Evolutionary conservation across 2,329 filamentous ascomycete genomes (phyloP).

Genomic region (Aspergillus arachidicola): DNA sequence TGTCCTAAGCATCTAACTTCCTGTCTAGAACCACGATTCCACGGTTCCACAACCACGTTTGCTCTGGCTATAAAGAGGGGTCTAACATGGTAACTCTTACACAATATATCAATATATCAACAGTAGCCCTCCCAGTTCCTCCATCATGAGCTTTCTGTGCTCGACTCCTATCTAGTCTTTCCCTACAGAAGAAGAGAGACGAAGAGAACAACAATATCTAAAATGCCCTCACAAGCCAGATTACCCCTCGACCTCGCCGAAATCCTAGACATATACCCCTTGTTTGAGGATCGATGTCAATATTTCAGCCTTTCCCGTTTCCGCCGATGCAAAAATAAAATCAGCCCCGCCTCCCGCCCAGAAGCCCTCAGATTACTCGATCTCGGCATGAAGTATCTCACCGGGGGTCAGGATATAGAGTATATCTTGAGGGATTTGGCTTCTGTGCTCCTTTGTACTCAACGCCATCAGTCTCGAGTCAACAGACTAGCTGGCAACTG

Average conservation of each 20-base stretch:
- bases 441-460: background rate
- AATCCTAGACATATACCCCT: background rate
- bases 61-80: too few species aligned
- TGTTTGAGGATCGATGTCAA: background rate
- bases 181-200: background rate
- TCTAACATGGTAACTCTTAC: background rate
- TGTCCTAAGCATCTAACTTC: too few species aligned
- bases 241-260: background rate
- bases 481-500: background rate
- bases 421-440: background rate
- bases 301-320: background rate
- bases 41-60: too few species aligned
- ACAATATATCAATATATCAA: background rate
- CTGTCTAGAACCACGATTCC: too few species aligned
- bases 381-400: background rate
- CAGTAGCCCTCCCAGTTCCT: background rate
- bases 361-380: background rate
- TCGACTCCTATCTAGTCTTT: background rate
- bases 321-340: constrained; percentile 1
- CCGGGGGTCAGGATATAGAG: background rate
- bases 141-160: background rate
- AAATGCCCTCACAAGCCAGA: background rate
- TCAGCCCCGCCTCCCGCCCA: background rate
- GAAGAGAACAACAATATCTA: background rate
- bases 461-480: background rate